Conservation (phyloP, 2,329 filamentous ascomycete species). For the Pseudogymnoascus pannorum region DNA sequence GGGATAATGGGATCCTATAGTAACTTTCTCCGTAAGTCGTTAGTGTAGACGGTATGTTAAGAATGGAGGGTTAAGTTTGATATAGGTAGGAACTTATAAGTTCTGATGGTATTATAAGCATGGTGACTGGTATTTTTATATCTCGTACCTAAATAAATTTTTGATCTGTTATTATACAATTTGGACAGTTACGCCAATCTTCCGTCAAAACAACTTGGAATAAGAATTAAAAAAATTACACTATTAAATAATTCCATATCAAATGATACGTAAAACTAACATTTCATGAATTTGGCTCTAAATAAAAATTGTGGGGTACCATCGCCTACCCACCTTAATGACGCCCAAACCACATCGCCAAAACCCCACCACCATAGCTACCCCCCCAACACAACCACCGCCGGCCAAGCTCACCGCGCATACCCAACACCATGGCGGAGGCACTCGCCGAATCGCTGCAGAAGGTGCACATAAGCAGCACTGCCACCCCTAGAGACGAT, state of each 20-base stretch:
- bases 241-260: neutral
- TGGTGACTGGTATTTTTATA: neutral
- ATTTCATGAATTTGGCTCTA: neutral
- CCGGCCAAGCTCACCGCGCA: neutral
- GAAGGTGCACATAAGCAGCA: conserved; percentile 38
- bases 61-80: neutral
- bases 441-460: conserved; percentile 42
- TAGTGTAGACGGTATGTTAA: neutral
- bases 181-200: neutral
- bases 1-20: neutral
- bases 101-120: neutral
- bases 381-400: neutral
- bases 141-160: neutral
- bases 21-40: neutral
- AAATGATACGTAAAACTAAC: neutral
- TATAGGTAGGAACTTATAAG: neutral
- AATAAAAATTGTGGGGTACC: conserved; percentile 1
- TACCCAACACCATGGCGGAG: conserved; percentile 21
- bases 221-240: neutral
- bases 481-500: conserved; percentile 26
- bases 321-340: neutral
- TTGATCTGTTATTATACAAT: too few relatives aligned
- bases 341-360: neutral
- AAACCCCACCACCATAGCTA: neutral
- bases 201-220: neutral